phyloP scores from a whole-genome alignment of 2,329 filamentous ascomycete genomes.

The Verruconis gallopava region DNA sequence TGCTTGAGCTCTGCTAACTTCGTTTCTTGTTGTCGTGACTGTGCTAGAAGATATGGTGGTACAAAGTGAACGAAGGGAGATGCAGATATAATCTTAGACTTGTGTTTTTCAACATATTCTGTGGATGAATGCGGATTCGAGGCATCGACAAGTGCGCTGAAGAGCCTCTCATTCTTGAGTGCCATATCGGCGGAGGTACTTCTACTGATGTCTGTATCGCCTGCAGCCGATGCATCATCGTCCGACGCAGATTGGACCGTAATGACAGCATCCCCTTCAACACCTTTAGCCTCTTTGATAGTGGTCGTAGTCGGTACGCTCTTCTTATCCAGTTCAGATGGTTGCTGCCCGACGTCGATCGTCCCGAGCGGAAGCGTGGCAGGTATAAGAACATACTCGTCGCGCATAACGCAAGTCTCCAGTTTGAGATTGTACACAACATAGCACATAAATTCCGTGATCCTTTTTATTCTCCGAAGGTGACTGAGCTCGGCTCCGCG shows the following conservation, averaged over 20 bases:
- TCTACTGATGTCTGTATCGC: slow-evolving; percentile 66
- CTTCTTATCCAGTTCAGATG: not conserved
- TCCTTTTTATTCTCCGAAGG: slow-evolving; percentile 71
- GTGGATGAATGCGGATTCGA: slow-evolving; percentile 2
- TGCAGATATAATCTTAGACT: slow-evolving; percentile 84
- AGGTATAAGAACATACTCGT: slow-evolving; percentile 80
- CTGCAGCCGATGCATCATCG: slow-evolving; percentile 74
- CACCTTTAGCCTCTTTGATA: not conserved
- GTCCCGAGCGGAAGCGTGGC: slow-evolving; percentile 37
- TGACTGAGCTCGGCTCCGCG: slow-evolving; percentile 62
- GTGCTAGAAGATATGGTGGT: slow-evolving; percentile 85
- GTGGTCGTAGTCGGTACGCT: not conserved
- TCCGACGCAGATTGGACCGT: slow-evolving; percentile 47
- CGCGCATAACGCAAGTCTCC: slow-evolving; percentile 85
- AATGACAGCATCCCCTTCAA: not conserved
- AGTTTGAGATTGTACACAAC: slow-evolving; percentile 96
- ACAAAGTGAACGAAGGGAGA: slow-evolving; percentile 95
- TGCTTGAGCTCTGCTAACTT: slow-evolving; percentile 69
- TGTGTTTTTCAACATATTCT: slow-evolving; percentile 62
- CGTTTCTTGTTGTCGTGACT: slow-evolving; percentile 79
- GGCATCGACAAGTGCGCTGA: not conserved
- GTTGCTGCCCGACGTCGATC: slow-evolving; percentile 12
- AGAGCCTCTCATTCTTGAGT: not conserved
- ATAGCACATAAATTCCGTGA: slow-evolving; percentile 98
- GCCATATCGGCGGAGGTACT: not conserved